These are phyloP conservation scores for Xylaria curta DNA, from an alignment of 495 filamentous ascomycete species.

Conservation along the genomic window DNA sequence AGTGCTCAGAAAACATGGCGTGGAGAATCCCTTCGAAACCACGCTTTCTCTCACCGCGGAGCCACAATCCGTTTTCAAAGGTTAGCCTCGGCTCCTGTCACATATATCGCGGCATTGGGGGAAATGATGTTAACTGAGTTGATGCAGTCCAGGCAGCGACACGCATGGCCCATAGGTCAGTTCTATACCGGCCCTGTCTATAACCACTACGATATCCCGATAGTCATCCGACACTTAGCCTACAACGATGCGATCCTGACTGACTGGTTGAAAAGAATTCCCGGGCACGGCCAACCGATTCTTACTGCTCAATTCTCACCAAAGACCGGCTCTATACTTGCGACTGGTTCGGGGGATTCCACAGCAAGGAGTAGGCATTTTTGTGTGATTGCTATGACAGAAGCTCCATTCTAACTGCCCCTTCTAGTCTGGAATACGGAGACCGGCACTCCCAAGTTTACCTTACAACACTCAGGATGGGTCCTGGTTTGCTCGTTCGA, in stretches of 20 bases:
- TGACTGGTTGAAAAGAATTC: constrained; percentile 54
- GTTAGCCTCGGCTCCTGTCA: constrained; percentile 1
- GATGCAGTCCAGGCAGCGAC: constrained; percentile 81
- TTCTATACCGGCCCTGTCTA: background rate
- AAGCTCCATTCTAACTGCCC: constrained; percentile 5
- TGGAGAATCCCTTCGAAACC: constrained; percentile 56
- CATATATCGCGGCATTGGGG: background rate
- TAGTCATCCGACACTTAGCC: background rate
- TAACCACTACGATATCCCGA: background rate
- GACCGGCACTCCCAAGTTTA: constrained; percentile 87
- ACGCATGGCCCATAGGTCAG: constrained; percentile 74
- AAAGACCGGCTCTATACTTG: constrained; percentile 76
- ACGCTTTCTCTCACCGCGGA: constrained; percentile 78
- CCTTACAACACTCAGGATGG: constrained; percentile 92
- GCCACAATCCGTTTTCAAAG: constrained; percentile 89
- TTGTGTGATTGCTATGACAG: background rate
- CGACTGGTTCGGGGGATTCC: constrained; percentile 87
- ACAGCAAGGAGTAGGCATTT: constrained; percentile 68
- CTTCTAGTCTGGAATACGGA: constrained; percentile 84
- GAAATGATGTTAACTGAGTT: constrained; percentile 1
- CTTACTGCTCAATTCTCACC: constrained; percentile 90
- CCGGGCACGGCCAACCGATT: constrained; percentile 92
- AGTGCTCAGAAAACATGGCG: constrained; percentile 56
- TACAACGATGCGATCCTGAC: background rate
- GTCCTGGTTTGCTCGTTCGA: constrained; percentile 86